phyloP scores from a whole-genome alignment of 192 early-diverging fungal genomes.

The Entophlyctis helioformis region DNA sequence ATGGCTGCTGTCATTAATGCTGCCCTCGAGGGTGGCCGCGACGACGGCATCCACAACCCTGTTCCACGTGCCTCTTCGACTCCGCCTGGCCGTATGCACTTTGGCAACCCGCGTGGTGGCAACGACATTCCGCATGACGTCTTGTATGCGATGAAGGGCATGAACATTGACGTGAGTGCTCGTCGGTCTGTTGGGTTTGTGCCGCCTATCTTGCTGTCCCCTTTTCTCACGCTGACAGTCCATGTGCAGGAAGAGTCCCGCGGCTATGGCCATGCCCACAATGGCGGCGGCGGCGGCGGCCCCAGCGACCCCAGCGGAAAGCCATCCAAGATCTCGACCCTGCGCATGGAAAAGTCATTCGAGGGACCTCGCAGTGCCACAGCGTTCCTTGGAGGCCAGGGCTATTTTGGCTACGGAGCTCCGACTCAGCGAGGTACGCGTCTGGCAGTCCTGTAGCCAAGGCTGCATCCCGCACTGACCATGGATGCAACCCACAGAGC shows the following conservation, averaged over 20 bases:
- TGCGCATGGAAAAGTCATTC: too few relatives aligned
- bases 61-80: slow-evolving; percentile 58
- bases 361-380: too few relatives aligned
- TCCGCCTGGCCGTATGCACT: slow-evolving; percentile 46
- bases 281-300: not conserved
- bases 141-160: slow-evolving; percentile 36
- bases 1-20: slow-evolving; percentile 45
- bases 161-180: slow-evolving; percentile 21
- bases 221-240: too few relatives aligned
- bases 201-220: too few relatives aligned
- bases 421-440: too few relatives aligned
- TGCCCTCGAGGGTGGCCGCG: slow-evolving; percentile 45
- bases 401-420: too few relatives aligned
- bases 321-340: slow-evolving; percentile 7
- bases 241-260: too few relatives aligned
- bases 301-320: not conserved
- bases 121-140: slow-evolving; percentile 25
- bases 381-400: too few relatives aligned
- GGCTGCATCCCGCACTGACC: too few relatives aligned
- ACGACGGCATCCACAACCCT: slow-evolving; percentile 38
- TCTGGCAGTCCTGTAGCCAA: too few relatives aligned
- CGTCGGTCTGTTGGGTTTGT: not conserved
- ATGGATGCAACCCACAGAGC: too few relatives aligned
- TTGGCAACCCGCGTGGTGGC: slow-evolving; percentile 16
- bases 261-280: too few relatives aligned